Conservation (phyloP, 1,284 basidiomycete species). For the Lignosus rhinocerotis region DNA sequence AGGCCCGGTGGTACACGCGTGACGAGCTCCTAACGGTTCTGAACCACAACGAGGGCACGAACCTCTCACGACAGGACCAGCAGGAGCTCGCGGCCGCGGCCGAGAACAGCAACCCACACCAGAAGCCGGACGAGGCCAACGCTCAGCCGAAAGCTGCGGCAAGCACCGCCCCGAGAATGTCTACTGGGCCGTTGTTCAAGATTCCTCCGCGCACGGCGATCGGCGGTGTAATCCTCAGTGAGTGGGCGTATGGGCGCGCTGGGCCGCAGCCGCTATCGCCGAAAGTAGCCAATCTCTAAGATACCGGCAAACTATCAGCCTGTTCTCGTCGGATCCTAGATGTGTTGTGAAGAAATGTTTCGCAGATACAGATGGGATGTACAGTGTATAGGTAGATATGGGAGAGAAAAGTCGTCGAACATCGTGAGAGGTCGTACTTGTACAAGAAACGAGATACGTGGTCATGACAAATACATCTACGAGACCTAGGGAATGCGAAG, state of each 20-base stretch:
- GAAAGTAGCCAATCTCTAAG: conserved; percentile 13
- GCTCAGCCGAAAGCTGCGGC: conserved; percentile 14
- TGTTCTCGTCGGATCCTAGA: no score
- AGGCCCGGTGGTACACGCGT: conserved; percentile 88
- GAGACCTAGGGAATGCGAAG: not conserved
- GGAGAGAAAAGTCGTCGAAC: not conserved
- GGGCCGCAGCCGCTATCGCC: conserved; percentile 21
- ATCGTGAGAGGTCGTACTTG: not conserved
- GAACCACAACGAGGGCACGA: conserved; percentile 53
- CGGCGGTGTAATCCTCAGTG: conserved; percentile 66
- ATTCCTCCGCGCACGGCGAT: conserved; percentile 72
- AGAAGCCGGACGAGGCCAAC: conserved; percentile 17
- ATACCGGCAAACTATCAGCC: not conserved
- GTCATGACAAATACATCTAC: conserved; percentile 7
- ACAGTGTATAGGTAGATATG: not conserved
- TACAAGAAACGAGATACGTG: not conserved
- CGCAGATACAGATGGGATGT: not conserved
- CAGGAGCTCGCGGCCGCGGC: conserved; percentile 49
- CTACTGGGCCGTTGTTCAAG: conserved; percentile 47
- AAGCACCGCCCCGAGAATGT: conserved; percentile 28
- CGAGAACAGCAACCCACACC: conserved; percentile 19
- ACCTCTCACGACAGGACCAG: conserved; percentile 56
- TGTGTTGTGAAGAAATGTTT: not conserved
- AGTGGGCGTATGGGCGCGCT: conserved; percentile 57
- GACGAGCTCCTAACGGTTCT: conserved; percentile 71